Base-by-base conservation (phyloP, 768 basidiomycete genomes). In the Ramaria sp. region DNA sequence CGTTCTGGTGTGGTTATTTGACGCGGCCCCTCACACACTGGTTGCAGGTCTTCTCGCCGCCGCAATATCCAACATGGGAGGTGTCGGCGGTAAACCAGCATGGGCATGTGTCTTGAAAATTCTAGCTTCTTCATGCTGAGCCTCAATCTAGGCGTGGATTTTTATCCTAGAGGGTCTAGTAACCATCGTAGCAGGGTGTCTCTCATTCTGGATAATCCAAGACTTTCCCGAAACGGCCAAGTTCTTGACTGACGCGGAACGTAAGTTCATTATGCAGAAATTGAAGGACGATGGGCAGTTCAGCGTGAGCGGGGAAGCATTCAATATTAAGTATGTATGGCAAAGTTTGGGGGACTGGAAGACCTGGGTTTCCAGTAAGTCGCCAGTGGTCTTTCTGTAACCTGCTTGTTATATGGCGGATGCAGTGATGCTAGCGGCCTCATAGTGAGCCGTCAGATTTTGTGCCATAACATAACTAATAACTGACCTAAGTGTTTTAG, bases 221-320 rank as follows among this genome's bases (percentile, higher is more conserved):
- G 88, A 90, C 65, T 91, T 90, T 69, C 88, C 88, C 3, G 86
- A 90, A 62, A 86, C 81, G 0, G 88, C 87, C 27, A 84, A 77
- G 61, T 90, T 89, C 72, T 73, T 91, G 6, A 77, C 75, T n/a
- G 83, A 86, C 61, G 76, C 71, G 2, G 88, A 90, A 68, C 74
- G 84, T 31, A 80, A 81, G 11, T 73, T 83, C 19, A 76, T 87
- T 52, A 74, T 88, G 53, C 76, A 81, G 22, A 73, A 85, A 19
- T 71, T 90, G 37, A 83, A 88, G 65, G 64, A 68, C 12, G 84
- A 88, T 64, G 75, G 81, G 60, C 82, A 86, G 65, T 83, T 82
- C 68, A 86, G 82, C 65, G 86, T 86, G 2, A 84, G 78, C 5
- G 86, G 86, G 24, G 86, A 88, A 67, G 70, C 64, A 15, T 71